These are phyloP conservation scores for Coemansia sp. DNA, from an alignment of 192 early-diverging fungal species.

Conservation along the genomic window DNA sequence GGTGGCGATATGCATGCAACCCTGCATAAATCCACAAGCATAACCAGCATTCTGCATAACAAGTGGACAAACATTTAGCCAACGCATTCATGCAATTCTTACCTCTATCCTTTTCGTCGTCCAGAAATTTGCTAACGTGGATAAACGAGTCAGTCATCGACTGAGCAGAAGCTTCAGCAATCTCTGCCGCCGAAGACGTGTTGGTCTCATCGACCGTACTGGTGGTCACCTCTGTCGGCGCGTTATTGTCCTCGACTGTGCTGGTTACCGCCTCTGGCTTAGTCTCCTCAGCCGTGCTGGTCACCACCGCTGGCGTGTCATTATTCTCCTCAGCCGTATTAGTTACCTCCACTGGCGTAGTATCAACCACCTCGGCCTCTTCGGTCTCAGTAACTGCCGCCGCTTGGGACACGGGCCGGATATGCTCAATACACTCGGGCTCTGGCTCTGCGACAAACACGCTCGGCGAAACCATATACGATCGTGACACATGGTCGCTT, in stretches of 20 bases:
- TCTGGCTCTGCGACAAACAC: constrained; percentile 25
- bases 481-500: not conserved
- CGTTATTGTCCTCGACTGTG: not conserved
- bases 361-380: not conserved
- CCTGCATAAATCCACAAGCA: not conserved
- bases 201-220: constrained; percentile 11
- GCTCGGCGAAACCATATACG: constrained; percentile 40
- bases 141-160: constrained; percentile 38
- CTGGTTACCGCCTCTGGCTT: not conserved
- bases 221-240: constrained; percentile 6
- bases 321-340: not conserved
- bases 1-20: not conserved
- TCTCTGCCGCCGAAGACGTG: not conserved
- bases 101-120: not conserved
- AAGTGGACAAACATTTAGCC: not conserved
- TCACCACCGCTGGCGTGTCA: not conserved
- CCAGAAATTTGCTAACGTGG: constrained; percentile 14
- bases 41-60: not conserved
- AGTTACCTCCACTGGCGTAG: not conserved
- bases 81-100: not conserved
- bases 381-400: not conserved
- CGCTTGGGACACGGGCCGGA: constrained; percentile 17
- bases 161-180: not conserved
- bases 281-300: not conserved
- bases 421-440: constrained; percentile 14